Conservation (phyloP, 2,329 filamentous ascomycete genomes). For the Lasiodiplodia gonubiensis region DNA sequence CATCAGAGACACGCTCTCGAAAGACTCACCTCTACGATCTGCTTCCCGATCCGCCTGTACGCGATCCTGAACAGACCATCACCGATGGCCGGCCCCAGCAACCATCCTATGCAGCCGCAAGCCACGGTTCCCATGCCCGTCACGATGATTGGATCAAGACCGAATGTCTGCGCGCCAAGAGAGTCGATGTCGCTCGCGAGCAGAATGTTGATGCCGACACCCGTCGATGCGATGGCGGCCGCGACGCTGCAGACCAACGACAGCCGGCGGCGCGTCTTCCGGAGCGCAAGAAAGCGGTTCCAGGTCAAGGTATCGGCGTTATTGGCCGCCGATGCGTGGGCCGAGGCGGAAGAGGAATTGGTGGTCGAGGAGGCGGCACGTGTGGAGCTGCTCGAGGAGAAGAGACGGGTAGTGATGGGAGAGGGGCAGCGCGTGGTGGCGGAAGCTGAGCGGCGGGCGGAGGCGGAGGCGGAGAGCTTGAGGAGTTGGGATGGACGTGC, state of each 20-base stretch:
- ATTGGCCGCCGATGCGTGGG: background rate
- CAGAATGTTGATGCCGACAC: conserved; percentile 68
- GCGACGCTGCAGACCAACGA: conserved; percentile 78
- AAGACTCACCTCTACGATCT: conserved; percentile 70
- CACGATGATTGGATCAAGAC: conserved; percentile 85
- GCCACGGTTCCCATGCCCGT: conserved; percentile 80
- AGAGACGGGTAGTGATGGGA: conserved; percentile 5
- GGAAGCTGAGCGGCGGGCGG: background rate
- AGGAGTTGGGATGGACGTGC: conserved; percentile 13
- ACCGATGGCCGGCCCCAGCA: conserved; percentile 26
- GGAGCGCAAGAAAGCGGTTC: conserved; percentile 91
- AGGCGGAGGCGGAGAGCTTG: background rate
- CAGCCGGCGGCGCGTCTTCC: conserved; percentile 81
- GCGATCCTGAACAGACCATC: conserved; percentile 72
- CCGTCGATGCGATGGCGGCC: conserved; percentile 67
- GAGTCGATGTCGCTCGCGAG: conserved; percentile 74
- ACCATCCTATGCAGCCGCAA: conserved; percentile 47
- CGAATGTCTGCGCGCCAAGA: conserved; percentile 68
- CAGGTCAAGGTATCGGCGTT: conserved; percentile 59
- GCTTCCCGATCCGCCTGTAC: conserved; percentile 71
- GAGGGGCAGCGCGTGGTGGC: conserved; percentile 10
- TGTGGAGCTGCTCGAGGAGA: conserved; percentile 9
- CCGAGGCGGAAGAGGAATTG: background rate
- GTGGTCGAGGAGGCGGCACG: conserved; percentile 8
- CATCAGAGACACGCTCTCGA: background rate